Evolutionary conservation across 1,284 basidiomycete genomes (phyloP).

Genomic region (Hypsizygus ulmarius): DNA sequence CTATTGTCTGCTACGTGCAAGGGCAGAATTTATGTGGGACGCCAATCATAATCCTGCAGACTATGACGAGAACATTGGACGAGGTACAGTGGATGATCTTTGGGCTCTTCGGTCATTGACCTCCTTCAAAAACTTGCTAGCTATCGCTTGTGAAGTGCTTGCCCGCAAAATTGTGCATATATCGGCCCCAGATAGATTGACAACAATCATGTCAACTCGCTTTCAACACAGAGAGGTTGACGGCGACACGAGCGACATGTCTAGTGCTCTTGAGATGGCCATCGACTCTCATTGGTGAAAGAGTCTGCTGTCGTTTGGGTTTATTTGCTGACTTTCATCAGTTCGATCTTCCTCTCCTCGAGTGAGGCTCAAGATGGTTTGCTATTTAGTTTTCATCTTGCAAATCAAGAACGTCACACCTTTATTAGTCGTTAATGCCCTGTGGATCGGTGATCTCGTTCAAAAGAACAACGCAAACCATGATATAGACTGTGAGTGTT

Average conservation of each 20-base stretch:
- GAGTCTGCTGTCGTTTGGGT: neutral
- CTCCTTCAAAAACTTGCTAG: slow-evolving; percentile 33
- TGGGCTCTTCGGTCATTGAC: neutral
- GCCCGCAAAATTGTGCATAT: slow-evolving; percentile 80
- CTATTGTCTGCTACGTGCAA: slow-evolving; percentile 78
- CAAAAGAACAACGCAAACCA: slow-evolving; percentile 71
- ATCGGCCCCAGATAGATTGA: slow-evolving; percentile 59
- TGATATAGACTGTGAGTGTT: slow-evolving; percentile 64
- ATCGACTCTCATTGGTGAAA: slow-evolving; percentile 79
- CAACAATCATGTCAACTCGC: slow-evolving; percentile 73
- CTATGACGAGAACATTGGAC: slow-evolving; percentile 79
- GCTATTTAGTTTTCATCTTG: slow-evolving; percentile 12
- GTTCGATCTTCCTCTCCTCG: slow-evolving; percentile 84
- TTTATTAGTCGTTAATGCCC: slow-evolving; percentile 57
- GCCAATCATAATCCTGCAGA: slow-evolving; percentile 75
- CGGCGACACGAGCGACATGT: slow-evolving; percentile 72
- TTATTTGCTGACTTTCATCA: slow-evolving; percentile 24
- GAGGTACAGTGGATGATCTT: slow-evolving; percentile 48
- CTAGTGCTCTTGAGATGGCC: slow-evolving; percentile 78
- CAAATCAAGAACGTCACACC: neutral
- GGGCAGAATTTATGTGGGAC: slow-evolving; percentile 75
- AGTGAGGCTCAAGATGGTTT: slow-evolving; percentile 81
- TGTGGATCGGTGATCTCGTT: slow-evolving; percentile 83
- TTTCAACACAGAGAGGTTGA: slow-evolving; percentile 74
- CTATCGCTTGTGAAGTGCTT: slow-evolving; percentile 83